Base-by-base conservation (phyloP, 2,329 filamentous ascomycete species). In the Trichoderma citrinoviride region DNA sequence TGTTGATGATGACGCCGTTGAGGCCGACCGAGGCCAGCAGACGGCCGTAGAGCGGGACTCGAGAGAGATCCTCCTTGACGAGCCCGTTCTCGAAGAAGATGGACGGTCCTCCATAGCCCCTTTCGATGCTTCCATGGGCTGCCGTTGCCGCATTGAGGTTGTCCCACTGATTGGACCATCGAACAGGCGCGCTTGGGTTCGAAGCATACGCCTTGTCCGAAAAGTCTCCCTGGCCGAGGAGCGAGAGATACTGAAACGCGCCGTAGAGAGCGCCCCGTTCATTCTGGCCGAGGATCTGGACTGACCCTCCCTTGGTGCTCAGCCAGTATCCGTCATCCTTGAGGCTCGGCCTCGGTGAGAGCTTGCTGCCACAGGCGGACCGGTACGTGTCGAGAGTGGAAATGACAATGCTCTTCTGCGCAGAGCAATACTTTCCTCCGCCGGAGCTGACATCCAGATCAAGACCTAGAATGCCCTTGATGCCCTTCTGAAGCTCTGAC, bases 111-210 rank as follows among this genome's bases (percentile, higher is more conserved):
- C 81, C 88, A 69, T 89, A 91, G 19, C 89, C 89, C 61, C 88
- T 79, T 73, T 91, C 89, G 50, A 91, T 86, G 46, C 81, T 86
- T 14, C 88, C 75, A n/a, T 61, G 58, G 7, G 58, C 33, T 33
- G 58, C 33, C 1, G 37, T 61, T 43, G 17, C 46, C 14, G 58
- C 46, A 7, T 71, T 69, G 73, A 91, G 78, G 68, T 91, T 90
- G 72, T 91, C 87, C 89, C 89, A 91, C 68, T 91, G 84, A 70
- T 91, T 91, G 0, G 86, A 83, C 89, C 88, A 91, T 68, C 89
- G 82, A 47, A 91, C 83, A 0, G 84, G 84, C 0, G 83, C 85
- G 64, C 82, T 80, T 0, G 87, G 87, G 67, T 83, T 89, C 8
- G 81, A 82, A 2, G 80, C 75, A 53, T 81, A 80, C 5, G 80